Base-by-base conservation (phyloP, 208 protist species). In the Leishmania tarentolae region DNA sequence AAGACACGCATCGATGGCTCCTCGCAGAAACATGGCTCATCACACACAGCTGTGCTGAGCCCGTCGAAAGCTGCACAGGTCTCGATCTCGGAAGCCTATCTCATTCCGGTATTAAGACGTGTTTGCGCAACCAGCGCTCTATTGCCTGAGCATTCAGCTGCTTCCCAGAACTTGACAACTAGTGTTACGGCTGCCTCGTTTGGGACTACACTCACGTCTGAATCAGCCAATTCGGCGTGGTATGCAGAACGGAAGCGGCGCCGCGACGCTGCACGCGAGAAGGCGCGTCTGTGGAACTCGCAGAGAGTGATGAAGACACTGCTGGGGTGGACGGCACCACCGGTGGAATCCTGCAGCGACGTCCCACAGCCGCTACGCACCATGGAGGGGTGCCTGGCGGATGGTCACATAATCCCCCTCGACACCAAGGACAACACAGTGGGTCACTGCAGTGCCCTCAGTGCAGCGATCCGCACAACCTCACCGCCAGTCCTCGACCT, bases 241-340 rank as follows among this genome's bases (percentile, higher is more conserved):
- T 93, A 92, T 85, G 81, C 83, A 24, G 75, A 87, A 57, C 86
- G 88, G 7, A 86, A 88, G 31, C 77, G 75, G n/a, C 63, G 77
- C 78, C 81, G 84, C 65, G 88, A 87, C n/a, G 84, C 82, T 44
- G 81, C 87, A n/a, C 74, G 83, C 77, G 71, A 86, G 31, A 83
- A 89, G 17, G 84, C 87, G 2, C 76, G 81, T 3, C 75, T 94
- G 63, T 95, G 90, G 92, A 88, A 86, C 56, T 86, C 90, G 47
- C 76, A 87, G 8, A 89, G 91, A 3, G 86, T 97, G 42, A 95
- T 97, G 94, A 78, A 85, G 46, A 97, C 93, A 31, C 85, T 97
- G 8, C 89, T 97, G 86, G 84, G 77, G 63, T 97, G 94, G 94
- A 86, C 87, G 28, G 75, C 87, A 8, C 84, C 86, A 5, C 71